Evolutionary conservation across 805 yeast species (phyloP), one percentile per base, ranked within the genome.

Genomic region (Yamadazyma sp.): DNA sequence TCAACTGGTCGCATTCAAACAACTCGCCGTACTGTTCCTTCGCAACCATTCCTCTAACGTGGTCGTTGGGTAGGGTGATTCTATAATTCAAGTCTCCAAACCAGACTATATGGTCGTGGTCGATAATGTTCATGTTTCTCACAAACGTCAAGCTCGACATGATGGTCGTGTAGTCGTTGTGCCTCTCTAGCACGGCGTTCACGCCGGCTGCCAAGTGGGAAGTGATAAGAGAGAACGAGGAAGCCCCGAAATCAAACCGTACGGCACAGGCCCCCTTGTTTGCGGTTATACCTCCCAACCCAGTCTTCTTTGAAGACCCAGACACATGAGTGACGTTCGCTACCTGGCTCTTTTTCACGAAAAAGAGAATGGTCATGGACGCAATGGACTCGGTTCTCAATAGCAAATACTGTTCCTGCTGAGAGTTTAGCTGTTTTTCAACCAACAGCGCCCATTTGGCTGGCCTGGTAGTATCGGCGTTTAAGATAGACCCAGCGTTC

Each of bases 201-300:
- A 79, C 74, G 2, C 99, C 99, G 0, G 99, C 97, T 0, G 99
- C 96, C 48, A 93, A 65, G 65, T 93, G 99, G 0, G 95, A 85
- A 36, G 93, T 91, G 18, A 93, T 75, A 54, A 89, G 78, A 46
- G 95, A 89, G 53, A 89, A 82, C 1, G 84, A 71, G 0, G 96
- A 83, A 21, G 80, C 75, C 1, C 93, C 93, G 59, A 75, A 87
- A 35, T 83, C 78, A 61, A 91, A 85, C 44, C 96, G 73, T 11
- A 93, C 87, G 0, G 95, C 96, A 43, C 90, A 95, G 3, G 95
- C 96, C 30, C 99, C 99, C 59, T 91, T 91, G 58, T 93, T 91
- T 12, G 97, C 99, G 0, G 98, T 79, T 66, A 93, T 91, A 30
- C 99, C 99, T 25, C 97, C 96, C 38, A 93, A 67, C 0, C 98